A percentile compares a stretch with the other conserved stretches of the same genome.
phyloP scores from a whole-genome alignment of 2,329 filamentous ascomycete genomes.

The Pseudogymnoascus sp. region DNA sequence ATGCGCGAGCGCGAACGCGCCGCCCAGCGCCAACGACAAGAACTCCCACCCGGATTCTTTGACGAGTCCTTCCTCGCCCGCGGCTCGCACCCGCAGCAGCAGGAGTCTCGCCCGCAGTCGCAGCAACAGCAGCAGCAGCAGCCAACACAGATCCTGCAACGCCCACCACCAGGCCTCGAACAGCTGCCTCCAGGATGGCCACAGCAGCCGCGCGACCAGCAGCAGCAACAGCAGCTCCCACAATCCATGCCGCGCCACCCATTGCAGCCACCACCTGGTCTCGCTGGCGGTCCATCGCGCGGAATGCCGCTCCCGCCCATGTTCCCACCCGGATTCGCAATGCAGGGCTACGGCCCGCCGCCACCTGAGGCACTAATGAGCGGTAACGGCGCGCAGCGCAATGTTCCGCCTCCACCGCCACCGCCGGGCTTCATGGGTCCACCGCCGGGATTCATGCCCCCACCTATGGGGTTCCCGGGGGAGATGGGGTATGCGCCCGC shows the following conservation, averaged over 20 bases:
- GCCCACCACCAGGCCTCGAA: constrained; percentile 52
- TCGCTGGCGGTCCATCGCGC: constrained; percentile 33
- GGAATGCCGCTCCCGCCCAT: constrained; percentile 44
- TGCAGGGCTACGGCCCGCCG: constrained; percentile 36
- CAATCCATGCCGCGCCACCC: constrained; percentile 35
- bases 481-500: constrained; percentile 40
- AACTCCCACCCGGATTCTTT: constrained; percentile 25
- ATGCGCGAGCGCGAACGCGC: constrained; percentile 20
- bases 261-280: constrained; percentile 55
- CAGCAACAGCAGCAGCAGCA: constrained; percentile 47
- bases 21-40: constrained; percentile 30
- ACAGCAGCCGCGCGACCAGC: constrained; percentile 37
- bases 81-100: constrained; percentile 19
- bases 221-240: constrained; percentile 19
- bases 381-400: constrained; percentile 21
- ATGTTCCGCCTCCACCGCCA: constrained; percentile 45
- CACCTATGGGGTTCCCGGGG: constrained; percentile 48
- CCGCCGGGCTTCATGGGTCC: constrained; percentile 17
- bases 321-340: constrained; percentile 55
- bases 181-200: constrained; percentile 51
- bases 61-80: constrained; percentile 24
- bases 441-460: constrained; percentile 45
- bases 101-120: constrained; percentile 28
- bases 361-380: constrained; percentile 37
- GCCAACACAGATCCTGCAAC: constrained; percentile 57